These are phyloP conservation scores for Fraxinus latifolia DNA, from an alignment of 305 asterid genomes.

Conservation along the genomic window DNA sequence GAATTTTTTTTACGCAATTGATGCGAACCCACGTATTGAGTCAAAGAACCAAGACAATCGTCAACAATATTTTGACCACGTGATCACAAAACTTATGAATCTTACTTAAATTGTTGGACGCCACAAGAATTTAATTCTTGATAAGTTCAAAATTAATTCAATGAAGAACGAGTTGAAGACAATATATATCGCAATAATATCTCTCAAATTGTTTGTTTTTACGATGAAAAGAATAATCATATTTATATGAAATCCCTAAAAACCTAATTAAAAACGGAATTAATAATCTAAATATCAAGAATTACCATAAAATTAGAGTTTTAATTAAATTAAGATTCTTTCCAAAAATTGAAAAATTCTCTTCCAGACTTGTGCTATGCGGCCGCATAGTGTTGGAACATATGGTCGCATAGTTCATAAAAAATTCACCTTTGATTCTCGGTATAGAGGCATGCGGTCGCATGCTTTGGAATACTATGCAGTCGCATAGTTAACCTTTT, in stretches of 20 bases:
- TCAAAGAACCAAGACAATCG: neutral
- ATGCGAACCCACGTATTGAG: neutral
- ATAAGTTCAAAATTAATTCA: neutral
- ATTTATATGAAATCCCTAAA: neutral
- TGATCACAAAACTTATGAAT: neutral
- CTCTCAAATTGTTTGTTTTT: neutral
- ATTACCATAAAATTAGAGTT: neutral
- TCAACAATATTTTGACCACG: neutral
- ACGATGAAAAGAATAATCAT: neutral
- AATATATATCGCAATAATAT: neutral
- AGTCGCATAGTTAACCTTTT: neutral
- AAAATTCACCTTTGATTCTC: neutral
- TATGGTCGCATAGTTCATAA: neutral
- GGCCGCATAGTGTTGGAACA: neutral
- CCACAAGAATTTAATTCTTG: neutral
- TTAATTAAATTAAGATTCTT: neutral
- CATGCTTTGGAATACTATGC: neutral
- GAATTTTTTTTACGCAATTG: neutral
- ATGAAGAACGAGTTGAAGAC: neutral
- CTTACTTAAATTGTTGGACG: neutral
- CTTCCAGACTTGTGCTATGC: neutral
- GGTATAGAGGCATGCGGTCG: neutral
- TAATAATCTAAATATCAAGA: too few species aligned
- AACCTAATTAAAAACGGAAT: neutral
- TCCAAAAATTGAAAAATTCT: too few species aligned